A percentile compares a stretch with the other conserved stretches of the same genome.
phyloP scores from a whole-genome alignment of 192 early-diverging fungal genomes.

The Linnemannia hyalina region DNA sequence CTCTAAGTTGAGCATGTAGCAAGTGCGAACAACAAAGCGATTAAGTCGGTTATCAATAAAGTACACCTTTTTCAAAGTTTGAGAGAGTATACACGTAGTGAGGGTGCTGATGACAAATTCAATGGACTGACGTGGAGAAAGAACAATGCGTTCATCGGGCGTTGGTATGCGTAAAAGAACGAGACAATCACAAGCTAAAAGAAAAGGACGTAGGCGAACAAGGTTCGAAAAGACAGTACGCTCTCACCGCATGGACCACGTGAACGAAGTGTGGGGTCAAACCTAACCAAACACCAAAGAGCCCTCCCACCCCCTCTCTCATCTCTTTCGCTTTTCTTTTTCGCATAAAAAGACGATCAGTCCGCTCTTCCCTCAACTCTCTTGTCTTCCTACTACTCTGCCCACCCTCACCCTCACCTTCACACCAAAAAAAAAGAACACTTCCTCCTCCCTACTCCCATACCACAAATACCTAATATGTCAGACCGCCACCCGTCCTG shows the following conservation, averaged over 20 bases:
- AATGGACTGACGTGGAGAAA: no score
- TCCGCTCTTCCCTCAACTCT: no score
- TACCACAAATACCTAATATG: constrained; percentile 11
- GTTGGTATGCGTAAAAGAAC: no score
- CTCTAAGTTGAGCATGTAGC: no score
- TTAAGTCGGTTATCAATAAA: no score
- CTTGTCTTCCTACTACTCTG: background rate
- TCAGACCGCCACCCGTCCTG: constrained; percentile 39
- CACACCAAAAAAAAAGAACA: background rate
- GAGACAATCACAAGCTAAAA: no score
- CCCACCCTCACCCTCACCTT: background rate
- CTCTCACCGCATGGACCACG: background rate
- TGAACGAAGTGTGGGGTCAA: background rate
- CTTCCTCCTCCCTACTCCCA: background rate
- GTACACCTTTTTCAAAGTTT: no score
- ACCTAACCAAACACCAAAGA: background rate
- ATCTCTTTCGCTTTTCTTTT: background rate
- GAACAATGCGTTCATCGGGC: no score
- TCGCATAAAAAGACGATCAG: background rate
- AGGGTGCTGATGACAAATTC: no score
- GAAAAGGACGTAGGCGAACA: no score
- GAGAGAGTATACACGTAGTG: no score
- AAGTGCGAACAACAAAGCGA: no score
- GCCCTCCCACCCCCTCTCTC: background rate
- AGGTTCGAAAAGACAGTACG: background rate